These are phyloP conservation scores for Tylopilus microsporus DNA, from an alignment of 1,284 basidiomycete species.

Conservation along the genomic window DNA sequence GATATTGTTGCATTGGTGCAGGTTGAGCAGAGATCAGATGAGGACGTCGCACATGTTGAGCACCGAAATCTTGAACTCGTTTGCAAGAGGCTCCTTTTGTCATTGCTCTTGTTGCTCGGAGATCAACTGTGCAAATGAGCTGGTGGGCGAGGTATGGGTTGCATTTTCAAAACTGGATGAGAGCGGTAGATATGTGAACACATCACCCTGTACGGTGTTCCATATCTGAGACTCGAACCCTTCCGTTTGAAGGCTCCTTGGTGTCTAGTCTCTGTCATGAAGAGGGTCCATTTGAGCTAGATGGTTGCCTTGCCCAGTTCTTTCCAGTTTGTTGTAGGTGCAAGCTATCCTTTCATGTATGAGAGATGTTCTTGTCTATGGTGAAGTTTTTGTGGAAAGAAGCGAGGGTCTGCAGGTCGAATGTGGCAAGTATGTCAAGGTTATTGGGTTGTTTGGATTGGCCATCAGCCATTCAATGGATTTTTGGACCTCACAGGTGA, in stretches of 20 bases:
- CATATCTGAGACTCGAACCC: slow-evolving; percentile 77
- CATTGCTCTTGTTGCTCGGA: slow-evolving; percentile 52
- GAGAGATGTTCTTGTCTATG: slow-evolving; percentile 42
- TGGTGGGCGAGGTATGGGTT: slow-evolving; percentile 38
- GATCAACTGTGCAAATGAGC: slow-evolving; percentile 44
- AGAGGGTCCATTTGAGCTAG: slow-evolving; percentile 83
- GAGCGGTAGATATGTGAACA: slow-evolving; percentile 71
- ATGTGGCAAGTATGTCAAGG: too few relatives aligned
- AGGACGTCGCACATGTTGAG: slow-evolving; percentile 69
- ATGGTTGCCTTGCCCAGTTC: slow-evolving; percentile 73
- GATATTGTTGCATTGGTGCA: slow-evolving; percentile 70
- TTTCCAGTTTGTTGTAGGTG: slow-evolving; percentile 57
- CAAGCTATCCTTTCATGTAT: slow-evolving; percentile 57
- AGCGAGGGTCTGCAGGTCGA: too few relatives aligned
- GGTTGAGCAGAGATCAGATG: slow-evolving; percentile 61
- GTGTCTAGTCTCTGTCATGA: slow-evolving; percentile 70
- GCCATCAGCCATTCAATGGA: slow-evolving; percentile 63
- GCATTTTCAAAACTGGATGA: slow-evolving; percentile 51
- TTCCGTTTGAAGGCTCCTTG: slow-evolving; percentile 68
- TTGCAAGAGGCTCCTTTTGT: slow-evolving; percentile 54
- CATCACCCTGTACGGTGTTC: slow-evolving; percentile 77
- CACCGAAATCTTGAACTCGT: slow-evolving; percentile 64
- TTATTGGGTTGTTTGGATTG: slow-evolving; percentile 61
- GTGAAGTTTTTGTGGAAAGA: slow-evolving; percentile 47
- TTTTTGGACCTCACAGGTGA: slow-evolving; percentile 58